These are phyloP conservation scores for Galerina marginata DNA, from an alignment of 768 basidiomycete species.

Conservation along the genomic window DNA sequence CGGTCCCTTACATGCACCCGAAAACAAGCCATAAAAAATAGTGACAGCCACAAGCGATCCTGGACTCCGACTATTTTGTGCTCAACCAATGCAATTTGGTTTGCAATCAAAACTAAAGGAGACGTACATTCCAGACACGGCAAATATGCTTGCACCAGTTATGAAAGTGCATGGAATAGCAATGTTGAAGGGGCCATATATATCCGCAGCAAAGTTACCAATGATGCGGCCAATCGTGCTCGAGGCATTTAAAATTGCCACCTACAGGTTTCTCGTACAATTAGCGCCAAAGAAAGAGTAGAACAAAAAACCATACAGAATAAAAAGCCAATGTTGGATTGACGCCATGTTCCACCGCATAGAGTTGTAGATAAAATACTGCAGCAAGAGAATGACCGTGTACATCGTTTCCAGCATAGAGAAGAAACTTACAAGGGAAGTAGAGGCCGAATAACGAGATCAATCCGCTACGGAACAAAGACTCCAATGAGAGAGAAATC, in stretches of 20 bases:
- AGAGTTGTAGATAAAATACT: slow-evolving; percentile 60
- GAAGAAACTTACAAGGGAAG: slow-evolving; percentile 41
- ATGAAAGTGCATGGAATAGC: slow-evolving; percentile 34
- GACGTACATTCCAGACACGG: slow-evolving; percentile 38
- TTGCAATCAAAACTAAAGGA: no score
- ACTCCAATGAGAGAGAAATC: no score
- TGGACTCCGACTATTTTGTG: slow-evolving; percentile 28
- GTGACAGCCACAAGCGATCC: slow-evolving; percentile 44
- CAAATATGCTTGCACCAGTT: slow-evolving; percentile 42
- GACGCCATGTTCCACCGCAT: slow-evolving; percentile 46
- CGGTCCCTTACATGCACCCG: slow-evolving; percentile 49
- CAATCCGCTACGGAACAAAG: no score
- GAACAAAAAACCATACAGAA: no score
- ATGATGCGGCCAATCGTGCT: slow-evolving; percentile 37
- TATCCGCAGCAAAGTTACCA: slow-evolving; percentile 37
- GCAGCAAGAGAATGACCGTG: no score
- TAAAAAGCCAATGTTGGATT: slow-evolving; percentile 54
- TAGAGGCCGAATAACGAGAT: slow-evolving; percentile 18
- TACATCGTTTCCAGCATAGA: background rate
- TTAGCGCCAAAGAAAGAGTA: no score
- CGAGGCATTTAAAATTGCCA: slow-evolving; percentile 39
- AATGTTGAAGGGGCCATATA: slow-evolving; percentile 37
- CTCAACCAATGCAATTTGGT: no score
- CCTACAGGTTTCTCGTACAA: no score
- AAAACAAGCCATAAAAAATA: slow-evolving; percentile 48